phyloP scores from a whole-genome alignment of 495 filamentous ascomycete genomes.

The Xylaria flabelliformis region DNA sequence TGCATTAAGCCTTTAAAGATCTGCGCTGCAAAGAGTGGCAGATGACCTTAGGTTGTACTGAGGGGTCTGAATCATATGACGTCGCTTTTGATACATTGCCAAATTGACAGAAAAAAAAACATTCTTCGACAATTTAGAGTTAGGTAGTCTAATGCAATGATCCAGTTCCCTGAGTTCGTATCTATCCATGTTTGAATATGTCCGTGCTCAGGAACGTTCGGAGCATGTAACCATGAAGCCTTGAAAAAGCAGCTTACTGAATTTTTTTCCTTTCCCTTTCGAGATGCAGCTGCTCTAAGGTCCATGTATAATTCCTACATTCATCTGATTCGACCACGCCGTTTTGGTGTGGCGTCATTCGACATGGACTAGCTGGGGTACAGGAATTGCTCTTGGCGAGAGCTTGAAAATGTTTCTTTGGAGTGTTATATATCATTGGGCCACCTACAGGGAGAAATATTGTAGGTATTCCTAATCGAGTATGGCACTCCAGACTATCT shows the following conservation, averaged over 20 bases:
- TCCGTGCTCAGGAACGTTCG: background rate
- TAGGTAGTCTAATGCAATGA: background rate
- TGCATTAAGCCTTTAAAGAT: conserved; percentile 12
- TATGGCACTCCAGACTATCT: background rate
- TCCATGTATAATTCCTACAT: background rate
- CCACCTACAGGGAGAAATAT: background rate
- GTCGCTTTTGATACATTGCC: background rate
- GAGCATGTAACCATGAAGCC: background rate
- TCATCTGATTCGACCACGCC: background rate
- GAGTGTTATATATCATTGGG: background rate
- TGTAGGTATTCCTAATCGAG: background rate
- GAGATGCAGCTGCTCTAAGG: background rate
- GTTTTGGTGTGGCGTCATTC: conserved; percentile 19
- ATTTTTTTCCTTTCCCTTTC: background rate
- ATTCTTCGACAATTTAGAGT: background rate
- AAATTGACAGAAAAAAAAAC: background rate
- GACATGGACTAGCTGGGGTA: background rate
- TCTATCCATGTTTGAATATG: background rate
- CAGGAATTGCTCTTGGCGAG: background rate
- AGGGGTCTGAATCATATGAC: conserved; percentile 17
- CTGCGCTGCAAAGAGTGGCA: conserved; percentile 11
- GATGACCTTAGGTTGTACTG: conserved; percentile 9
- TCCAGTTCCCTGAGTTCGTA: background rate
- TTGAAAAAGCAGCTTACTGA: background rate
- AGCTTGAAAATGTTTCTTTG: background rate